Evolutionary conservation across 129 eudicot genomes (phyloP).

Genomic region (Pulicaria dysenterica): DNA sequence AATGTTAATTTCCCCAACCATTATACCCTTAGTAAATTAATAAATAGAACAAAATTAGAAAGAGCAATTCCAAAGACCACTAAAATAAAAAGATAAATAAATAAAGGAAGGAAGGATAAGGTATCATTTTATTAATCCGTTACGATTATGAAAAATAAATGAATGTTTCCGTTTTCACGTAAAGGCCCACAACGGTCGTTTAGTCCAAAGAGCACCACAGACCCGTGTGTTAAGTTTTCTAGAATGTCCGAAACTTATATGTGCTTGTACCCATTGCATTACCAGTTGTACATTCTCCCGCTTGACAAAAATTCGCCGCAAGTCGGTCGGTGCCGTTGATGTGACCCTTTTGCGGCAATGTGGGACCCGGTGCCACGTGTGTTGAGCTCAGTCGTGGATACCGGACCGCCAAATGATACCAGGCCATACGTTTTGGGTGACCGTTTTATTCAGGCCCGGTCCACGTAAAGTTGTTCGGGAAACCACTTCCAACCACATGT

Average conservation of each 20-base stretch:
- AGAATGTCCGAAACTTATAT: not conserved
- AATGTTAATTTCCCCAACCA: no score
- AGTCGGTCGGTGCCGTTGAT: slow-evolving; percentile 1
- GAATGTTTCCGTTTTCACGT: slow-evolving; percentile 11
- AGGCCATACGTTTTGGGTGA: slow-evolving; percentile 6
- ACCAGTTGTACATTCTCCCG: slow-evolving; percentile 21
- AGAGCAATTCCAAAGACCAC: no score
- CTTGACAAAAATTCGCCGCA: slow-evolving; percentile 12
- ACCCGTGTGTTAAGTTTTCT: slow-evolving; percentile 21
- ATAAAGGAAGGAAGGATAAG: not conserved
- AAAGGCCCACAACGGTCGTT: slow-evolving; percentile 41
- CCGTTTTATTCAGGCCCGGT: slow-evolving; percentile 15
- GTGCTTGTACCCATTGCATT: slow-evolving; percentile 16
- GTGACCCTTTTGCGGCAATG: slow-evolving; percentile 37
- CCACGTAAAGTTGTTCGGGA: slow-evolving; percentile 20
- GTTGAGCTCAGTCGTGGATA: not conserved
- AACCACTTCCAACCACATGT: slow-evolving; percentile 27
- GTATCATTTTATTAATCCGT: slow-evolving; percentile 18
- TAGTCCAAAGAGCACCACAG: slow-evolving; percentile 8
- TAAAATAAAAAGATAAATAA: not conserved
- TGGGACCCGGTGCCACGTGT: slow-evolving; percentile 30
- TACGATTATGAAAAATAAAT: not conserved
- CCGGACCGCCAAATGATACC: slow-evolving; percentile 28
- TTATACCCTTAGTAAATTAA: no score
- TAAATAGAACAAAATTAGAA: no score